Conservation (phyloP, 768 basidiomycete species). For the Amanita phalloides region DNA sequence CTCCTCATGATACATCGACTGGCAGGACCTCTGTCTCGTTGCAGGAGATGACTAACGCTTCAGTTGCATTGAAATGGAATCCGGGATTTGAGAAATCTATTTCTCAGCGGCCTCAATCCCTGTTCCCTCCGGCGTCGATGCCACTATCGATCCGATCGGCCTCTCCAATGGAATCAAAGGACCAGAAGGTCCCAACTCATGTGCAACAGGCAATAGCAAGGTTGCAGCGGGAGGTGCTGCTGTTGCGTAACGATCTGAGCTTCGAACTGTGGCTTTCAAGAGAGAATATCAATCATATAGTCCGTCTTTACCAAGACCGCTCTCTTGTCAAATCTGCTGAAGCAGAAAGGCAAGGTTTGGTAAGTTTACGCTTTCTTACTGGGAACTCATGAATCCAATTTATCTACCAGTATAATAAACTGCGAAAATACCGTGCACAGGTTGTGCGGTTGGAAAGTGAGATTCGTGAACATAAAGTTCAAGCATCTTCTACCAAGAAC, state of each 20-base stretch:
- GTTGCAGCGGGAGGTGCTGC: constrained; percentile 65
- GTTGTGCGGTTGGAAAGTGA: constrained; percentile 59
- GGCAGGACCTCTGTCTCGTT: constrained; percentile 43
- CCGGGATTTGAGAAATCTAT: constrained; percentile 44
- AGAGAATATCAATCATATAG: constrained; percentile 75
- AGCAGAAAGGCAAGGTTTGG: constrained; percentile 72
- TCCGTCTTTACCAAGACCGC: constrained; percentile 66
- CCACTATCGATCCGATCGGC: constrained; percentile 8
- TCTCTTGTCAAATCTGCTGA: constrained; percentile 68
- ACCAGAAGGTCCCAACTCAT: constrained; percentile 27
- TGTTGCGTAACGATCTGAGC: constrained; percentile 74
- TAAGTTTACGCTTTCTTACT: constrained; percentile 22
- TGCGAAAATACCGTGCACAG: constrained; percentile 65
- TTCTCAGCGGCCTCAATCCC: constrained; percentile 38
- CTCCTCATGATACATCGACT: constrained; percentile 24
- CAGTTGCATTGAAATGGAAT: constrained; percentile 64
- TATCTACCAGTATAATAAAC: constrained; percentile 60
- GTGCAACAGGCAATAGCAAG: constrained; percentile 57
- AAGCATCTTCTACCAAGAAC: constrained; percentile 62
- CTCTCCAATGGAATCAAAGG: constrained; percentile 9
- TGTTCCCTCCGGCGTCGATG: constrained; percentile 26
- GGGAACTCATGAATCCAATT: background rate
- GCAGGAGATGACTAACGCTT: constrained; percentile 66
- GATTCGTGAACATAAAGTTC: constrained; percentile 61
- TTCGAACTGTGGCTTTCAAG: constrained; percentile 79